These are phyloP conservation scores for Pleurotus cornucopiae DNA, from an alignment of 768 basidiomycete species.

Conservation along the genomic window DNA sequence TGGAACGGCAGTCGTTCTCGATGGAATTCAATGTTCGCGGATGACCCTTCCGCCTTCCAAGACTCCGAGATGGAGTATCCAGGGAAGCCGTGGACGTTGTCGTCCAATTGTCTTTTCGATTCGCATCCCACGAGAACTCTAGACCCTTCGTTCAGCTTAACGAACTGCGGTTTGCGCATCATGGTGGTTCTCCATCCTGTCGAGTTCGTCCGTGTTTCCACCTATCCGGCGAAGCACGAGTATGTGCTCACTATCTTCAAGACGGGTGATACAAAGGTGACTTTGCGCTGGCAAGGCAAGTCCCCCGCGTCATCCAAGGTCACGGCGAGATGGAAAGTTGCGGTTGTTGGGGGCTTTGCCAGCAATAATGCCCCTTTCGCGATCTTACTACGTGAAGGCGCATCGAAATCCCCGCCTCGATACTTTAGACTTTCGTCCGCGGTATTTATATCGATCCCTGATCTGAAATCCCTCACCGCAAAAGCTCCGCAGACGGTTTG, in stretches of 20 bases:
- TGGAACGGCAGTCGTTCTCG: neutral
- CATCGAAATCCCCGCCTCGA: neutral
- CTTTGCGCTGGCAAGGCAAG: neutral
- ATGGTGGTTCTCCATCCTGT: neutral
- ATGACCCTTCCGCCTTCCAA: conserved; percentile 24
- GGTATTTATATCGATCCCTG: neutral
- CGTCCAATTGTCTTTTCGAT: no score
- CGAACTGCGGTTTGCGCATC: neutral
- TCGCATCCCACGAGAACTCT: neutral
- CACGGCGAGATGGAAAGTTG: neutral
- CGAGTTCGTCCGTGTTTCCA: neutral
- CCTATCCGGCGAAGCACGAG: neutral
- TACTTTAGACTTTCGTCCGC: neutral
- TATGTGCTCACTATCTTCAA: neutral
- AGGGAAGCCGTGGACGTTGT: neutral
- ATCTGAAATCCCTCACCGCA: no score
- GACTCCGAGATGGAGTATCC: neutral
- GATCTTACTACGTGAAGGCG: neutral
- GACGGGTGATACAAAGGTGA: neutral
- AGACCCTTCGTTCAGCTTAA: neutral
- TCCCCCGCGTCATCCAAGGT: neutral
- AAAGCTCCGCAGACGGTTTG: no score
- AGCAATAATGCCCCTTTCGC: neutral
- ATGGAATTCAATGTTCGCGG: neutral
- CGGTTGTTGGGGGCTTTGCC: neutral